Evolutionary conservation across 2,329 filamentous ascomycete species (phyloP), one percentile per base, ranked within the genome.

Genomic region (Diaporthe vexans): DNA sequence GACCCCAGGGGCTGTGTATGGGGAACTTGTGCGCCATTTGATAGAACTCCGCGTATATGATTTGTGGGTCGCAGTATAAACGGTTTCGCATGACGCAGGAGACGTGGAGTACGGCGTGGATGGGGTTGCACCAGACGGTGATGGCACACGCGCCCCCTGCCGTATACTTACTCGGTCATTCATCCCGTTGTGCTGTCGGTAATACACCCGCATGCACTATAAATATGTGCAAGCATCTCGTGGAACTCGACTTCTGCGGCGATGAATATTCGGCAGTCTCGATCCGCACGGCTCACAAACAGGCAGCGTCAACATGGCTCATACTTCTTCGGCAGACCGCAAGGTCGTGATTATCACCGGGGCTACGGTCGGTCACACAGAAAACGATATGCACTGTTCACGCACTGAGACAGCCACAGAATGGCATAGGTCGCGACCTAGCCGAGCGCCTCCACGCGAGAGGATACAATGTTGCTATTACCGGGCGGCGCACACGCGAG

Each of bases 291-390:
- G 29, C 13, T 3, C 33, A 61, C 37, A 61, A 11, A 8, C 9
- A 46, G 10, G 6, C 37, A 61, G 58, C 13, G 9, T 21, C n/a
- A 61, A 26, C 58, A 61, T 61, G 58, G 35, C 37, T 11, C 19
- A 37, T 37, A 43, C 35, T 29, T 61, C 35, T 29, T 61, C 58
- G 24, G 17, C 37, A 3, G 9, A 37, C 3, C 58, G 58, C n/a
- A 61, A 61, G 35, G 58, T 61, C 15, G n/a, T 61, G n/a, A 46
- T 61, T 24, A 61, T 61, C 24, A 61, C 58, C 17, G 58, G 58
- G 8, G 58, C 58, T 19, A 61, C 58, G 37, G 58, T 61, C 58
- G 19, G 58, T 61, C 37, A 17, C 10, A 43, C 13, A 26, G 7
- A 26, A 46, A 17, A 61, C 15, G 3, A n/a, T 4, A 4, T 43